Base-by-base conservation (phyloP, 768 basidiomycete species). In the Tricholoma bakamatsutake region DNA sequence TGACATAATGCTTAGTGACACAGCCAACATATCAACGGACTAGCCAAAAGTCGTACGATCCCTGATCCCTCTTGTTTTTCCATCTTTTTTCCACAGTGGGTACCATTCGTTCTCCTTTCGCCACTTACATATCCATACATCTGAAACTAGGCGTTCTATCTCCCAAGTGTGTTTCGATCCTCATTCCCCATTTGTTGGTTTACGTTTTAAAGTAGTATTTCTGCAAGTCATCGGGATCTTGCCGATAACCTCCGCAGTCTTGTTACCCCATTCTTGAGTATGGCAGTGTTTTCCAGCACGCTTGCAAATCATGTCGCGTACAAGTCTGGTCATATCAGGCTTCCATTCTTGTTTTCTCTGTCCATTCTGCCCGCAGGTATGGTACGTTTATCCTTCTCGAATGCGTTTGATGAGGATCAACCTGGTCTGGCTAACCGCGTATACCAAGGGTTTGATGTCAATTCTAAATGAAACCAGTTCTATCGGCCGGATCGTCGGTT, bases 161-260 rank as follows among this genome's bases (percentile, higher is more conserved):
- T 67, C 31, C 66, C 66, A 35, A 58, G 64, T 64, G 40, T 11
- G 56, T 4, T 1, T 39, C 33, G 40, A 17, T 45, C 12, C 9
- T 31, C 40, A 33, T 52, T 30, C 31, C 50, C 17, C 50, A 52
- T 50, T 27, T 18, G 27, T 21, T 59, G 56, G 15, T 33, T 28
- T 28, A 40, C 42, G 21, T 53, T 33, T 31, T 37, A 2, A 21
- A 27, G 9, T 50, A 67, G 61, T 66, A 17, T 64, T 61, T 45
- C 60, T 67, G 28, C 64, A 64, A 53, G 61, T 66, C 7, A 60
- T 62, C 15, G 66, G 65, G 33, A 53, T 62, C 40, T 54, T 60
- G 12, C 54, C 53, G 35, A 59, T 64, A 37, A 55, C 37, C 40
- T 53, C 66, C 35, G 65, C 64, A 13, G 62, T 61, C 6, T 66